phyloP scores from a whole-genome alignment of 2,329 filamentous ascomycete genomes.

The Botrytis pseudocinerea region DNA sequence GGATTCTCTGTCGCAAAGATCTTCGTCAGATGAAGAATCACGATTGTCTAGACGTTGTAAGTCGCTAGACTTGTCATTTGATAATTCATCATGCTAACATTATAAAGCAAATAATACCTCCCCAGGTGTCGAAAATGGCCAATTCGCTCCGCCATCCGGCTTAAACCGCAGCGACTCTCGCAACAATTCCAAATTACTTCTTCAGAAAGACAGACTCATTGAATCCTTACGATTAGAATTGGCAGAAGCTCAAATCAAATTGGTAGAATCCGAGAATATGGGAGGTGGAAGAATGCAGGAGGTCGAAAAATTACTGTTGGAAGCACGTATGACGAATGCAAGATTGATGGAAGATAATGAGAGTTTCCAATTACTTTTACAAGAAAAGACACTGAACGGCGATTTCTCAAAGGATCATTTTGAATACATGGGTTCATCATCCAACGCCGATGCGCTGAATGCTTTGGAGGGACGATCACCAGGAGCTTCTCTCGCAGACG shows the following conservation, averaged over 20 bases:
- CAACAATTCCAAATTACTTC: conserved; percentile 83
- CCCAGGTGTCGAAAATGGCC: conserved; percentile 69
- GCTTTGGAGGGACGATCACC: conserved; percentile 59
- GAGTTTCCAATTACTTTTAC: conserved; percentile 91
- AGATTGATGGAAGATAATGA: conserved; percentile 98
- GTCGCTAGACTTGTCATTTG: conserved; percentile 31
- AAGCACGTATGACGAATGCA: conserved; percentile 93
- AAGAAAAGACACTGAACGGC: conserved; percentile 92
- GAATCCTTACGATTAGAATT: conserved; percentile 89
- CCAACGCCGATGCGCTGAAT: conserved; percentile 63
- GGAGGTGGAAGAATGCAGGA: conserved; percentile 85
- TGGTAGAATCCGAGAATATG: conserved; percentile 90
- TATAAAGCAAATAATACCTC: conserved; percentile 52
- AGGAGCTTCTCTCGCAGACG: conserved; percentile 74
- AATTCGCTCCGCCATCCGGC: conserved; percentile 84
- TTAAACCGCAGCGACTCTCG: conserved; percentile 84
- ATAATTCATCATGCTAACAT: conserved; percentile 27
- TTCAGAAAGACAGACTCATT: conserved; percentile 96
- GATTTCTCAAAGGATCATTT: conserved; percentile 85
- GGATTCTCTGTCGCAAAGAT: conserved; percentile 77
- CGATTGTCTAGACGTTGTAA: conserved; percentile 59
- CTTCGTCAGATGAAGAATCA: conserved; percentile 57
- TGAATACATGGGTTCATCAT: conserved; percentile 52
- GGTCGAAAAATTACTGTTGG: conserved; percentile 86
- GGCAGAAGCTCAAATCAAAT: conserved; percentile 91